Evolutionary conservation across 441 rosid species (phyloP), one percentile per base, ranked within the genome.

Genomic region (Sinapis alba): DNA sequence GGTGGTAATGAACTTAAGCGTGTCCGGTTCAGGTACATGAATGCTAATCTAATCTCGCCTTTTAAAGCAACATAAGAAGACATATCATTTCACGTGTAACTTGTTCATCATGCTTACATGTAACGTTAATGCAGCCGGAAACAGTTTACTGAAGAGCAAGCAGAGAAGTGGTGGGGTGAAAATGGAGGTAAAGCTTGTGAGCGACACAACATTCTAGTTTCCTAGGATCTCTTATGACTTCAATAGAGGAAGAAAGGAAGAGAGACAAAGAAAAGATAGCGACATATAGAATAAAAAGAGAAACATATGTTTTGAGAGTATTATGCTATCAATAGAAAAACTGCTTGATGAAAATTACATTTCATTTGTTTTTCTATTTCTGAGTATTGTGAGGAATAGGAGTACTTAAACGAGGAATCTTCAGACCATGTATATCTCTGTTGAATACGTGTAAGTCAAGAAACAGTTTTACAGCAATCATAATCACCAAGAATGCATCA

Each of bases 111-210:
- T 19, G 23, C 21, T 54, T 4, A 27, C 16, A 7, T 38, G 18
- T 57, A 53, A 10, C 11, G 47, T 70, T 45, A 50, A 5, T 62
- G 56, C 87, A 92, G 97, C 77, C 92, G 93, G 54, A 89, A 86
- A 80, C 84, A 82, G 26, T 94, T 90, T 74, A 86, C 83, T 0
- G 93, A 92, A 81, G 85, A 87, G 60, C 76, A 84, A 81, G 97
- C 97, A 8, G 91, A 90, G 85, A 89, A 86, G 41, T 94, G 97
- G 97, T 94, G 97, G 98, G 79, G 82, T 62, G 91, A 87, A 70
- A 87, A 94, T 72, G 94, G 87, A 13, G 62, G 78, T 79, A 81
- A 78, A 76, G 83, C 89, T 34, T 87, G 86, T 1, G 89, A 92
- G 78, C 78, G 87, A 65, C 87, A 90, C 73, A 84, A 82, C 72